Evolutionary conservation across 306 rosid species (phyloP).

Genomic region (Biancaea sappan): DNA sequence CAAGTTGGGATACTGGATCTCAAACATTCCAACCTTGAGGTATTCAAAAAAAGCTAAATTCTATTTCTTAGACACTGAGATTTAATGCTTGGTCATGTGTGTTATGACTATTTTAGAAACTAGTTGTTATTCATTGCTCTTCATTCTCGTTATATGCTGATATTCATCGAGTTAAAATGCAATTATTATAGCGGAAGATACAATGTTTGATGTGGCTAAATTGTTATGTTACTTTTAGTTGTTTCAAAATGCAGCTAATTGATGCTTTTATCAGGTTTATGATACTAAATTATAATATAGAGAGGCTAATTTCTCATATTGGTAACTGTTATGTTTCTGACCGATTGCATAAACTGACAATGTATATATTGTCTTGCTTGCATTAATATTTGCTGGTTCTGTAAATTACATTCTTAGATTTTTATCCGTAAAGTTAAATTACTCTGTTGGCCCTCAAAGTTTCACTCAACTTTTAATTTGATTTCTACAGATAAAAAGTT

Average conservation of each 20-base stretch:
- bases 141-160: constrained; percentile 3
- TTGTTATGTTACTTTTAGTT: not conserved
- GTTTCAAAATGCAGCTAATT: constrained; percentile 3
- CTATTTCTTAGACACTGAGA: constrained; percentile 9
- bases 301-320: not conserved
- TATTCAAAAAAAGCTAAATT: constrained; percentile 23
- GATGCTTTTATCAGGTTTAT: constrained; percentile 7
- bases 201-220: not conserved
- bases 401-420: not conserved
- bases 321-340: not conserved
- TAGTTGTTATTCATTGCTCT: not conserved
- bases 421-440: not conserved
- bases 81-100: constrained; percentile 4
- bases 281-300: constrained; percentile 14
- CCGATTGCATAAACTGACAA: not conserved
- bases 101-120: not conserved
- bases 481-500: no score
- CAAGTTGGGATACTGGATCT: constrained; percentile 79
- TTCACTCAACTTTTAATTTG: no score
- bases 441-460: no score
- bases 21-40: constrained; percentile 75
- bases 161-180: constrained; percentile 2
- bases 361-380: not conserved
- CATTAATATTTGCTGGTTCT: constrained; percentile 7
- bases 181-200: not conserved